A percentile compares a stretch with the other conserved stretches of the same genome.
Conservation (phyloP, 2,329 filamentous ascomycete species). For the Escovopsis sp. region DNA sequence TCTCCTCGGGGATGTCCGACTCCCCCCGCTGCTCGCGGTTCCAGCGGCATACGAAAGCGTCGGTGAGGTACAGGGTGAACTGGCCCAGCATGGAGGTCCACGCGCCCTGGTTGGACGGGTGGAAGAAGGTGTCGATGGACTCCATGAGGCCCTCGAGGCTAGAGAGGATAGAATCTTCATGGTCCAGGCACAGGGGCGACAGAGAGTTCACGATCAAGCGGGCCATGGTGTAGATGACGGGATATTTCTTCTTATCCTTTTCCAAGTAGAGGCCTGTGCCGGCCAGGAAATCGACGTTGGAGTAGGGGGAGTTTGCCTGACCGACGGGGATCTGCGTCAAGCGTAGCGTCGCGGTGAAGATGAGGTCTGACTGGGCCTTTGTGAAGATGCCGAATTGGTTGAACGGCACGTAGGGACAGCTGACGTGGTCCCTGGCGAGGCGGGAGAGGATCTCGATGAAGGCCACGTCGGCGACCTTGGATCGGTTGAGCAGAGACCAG, state of each 20-base stretch:
- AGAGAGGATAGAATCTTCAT: conserved; percentile 65
- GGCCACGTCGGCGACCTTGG: conserved; percentile 70
- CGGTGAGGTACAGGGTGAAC: conserved; percentile 79
- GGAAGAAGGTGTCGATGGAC: conserved; percentile 95
- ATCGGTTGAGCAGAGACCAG: conserved; percentile 86
- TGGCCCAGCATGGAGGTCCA: conserved; percentile 90
- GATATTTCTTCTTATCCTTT: conserved; percentile 86
- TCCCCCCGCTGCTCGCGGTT: conserved; percentile 90
- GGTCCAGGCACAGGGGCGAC: conserved; percentile 66
- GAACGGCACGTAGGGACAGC: conserved; percentile 62
- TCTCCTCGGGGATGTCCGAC: conserved; percentile 68
- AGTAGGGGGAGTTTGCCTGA: conserved; percentile 87
- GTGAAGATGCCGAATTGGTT: conserved; percentile 83
- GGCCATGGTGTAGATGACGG: conserved; percentile 80
- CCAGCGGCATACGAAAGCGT: conserved; percentile 96
- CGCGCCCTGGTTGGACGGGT: conserved; percentile 83
- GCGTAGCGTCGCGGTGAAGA: conserved; percentile 83
- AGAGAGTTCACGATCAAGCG: conserved; percentile 87
- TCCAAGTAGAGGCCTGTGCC: conserved; percentile 79
- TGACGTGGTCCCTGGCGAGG: conserved; percentile 69
- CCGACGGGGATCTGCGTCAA: conserved; percentile 92
- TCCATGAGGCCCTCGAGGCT: conserved; percentile 85
- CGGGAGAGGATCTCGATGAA: conserved; percentile 85
- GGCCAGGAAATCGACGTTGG: conserved; percentile 65
- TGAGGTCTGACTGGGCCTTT: conserved; percentile 75